phyloP scores from a whole-genome alignment of 2,329 filamentous ascomycete genomes.

The Colletotrichum echinochloae region DNA sequence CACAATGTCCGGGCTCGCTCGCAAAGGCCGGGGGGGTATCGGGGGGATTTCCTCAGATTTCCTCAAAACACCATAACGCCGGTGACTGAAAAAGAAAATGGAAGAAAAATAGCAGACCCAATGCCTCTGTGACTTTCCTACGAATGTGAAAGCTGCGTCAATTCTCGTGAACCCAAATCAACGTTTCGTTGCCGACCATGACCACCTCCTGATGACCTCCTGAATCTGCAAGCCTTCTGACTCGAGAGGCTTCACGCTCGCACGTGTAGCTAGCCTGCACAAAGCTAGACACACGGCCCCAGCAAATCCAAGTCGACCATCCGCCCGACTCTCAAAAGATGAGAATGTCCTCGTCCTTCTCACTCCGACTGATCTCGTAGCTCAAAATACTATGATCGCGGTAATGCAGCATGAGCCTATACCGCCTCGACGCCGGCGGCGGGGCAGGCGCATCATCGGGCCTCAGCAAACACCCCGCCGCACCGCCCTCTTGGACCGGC shows the following conservation, averaged over 20 bases:
- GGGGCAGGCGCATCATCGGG: conserved; percentile 42
- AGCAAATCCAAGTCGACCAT: background rate
- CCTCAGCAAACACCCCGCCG: conserved; percentile 37
- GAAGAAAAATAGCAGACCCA: background rate
- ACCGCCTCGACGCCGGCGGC: conserved; percentile 59
- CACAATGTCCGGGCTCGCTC: background rate
- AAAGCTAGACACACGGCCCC: background rate
- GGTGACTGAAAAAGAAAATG: background rate
- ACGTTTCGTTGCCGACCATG: background rate
- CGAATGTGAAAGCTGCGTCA: background rate
- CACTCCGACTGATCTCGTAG: conserved; percentile 71
- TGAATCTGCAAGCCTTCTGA: background rate
- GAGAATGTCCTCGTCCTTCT: conserved; percentile 44
- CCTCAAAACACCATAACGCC: conserved; percentile 28
- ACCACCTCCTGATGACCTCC: background rate
- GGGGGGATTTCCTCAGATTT: conserved; percentile 3
- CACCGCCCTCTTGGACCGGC: conserved; percentile 65
- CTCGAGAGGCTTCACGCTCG: background rate
- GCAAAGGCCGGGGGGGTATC: conserved; percentile 35
- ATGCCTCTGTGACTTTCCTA: background rate
- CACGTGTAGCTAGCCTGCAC: background rate
- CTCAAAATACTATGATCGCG: conserved; percentile 76
- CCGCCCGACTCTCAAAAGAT: conserved; percentile 20
- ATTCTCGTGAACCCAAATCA: background rate
- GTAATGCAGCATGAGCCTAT: conserved; percentile 79